Conservation (phyloP, 768 basidiomycete species). For the Suillus subluteus region DNA sequence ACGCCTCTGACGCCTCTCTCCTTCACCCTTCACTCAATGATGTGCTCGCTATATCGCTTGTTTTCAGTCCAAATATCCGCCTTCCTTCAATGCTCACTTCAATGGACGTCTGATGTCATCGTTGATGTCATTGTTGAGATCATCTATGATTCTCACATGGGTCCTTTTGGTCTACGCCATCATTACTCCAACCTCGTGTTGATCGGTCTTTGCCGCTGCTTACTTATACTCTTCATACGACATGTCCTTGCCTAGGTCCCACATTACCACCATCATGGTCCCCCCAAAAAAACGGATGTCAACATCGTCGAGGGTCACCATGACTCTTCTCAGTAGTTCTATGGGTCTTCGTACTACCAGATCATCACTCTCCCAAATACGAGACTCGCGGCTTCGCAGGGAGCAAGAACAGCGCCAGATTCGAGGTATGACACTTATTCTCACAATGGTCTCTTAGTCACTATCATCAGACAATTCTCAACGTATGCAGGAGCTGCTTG, state of each 20-base stretch:
- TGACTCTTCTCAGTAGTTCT: not conserved
- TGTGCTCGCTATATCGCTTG: no score
- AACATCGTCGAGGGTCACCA: not conserved
- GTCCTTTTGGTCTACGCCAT: no score
- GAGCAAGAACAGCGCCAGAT: constrained; percentile 1
- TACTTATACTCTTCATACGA: not conserved
- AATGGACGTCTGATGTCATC: no score
- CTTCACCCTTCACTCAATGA: no score
- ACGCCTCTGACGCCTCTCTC: no score
- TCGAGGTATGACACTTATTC: not conserved
- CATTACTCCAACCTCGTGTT: not conserved
- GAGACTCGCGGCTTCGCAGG: not conserved
- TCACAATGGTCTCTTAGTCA: not conserved
- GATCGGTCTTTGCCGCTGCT: not conserved
- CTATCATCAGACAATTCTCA: no score
- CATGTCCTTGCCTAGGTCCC: not conserved
- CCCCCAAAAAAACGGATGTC: not conserved
- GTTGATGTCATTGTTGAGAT: no score
- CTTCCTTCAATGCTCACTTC: no score
- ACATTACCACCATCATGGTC: not conserved
- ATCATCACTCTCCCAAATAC: not conserved
- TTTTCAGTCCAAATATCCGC: no score
- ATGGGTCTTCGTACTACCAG: not conserved
- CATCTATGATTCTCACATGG: no score
- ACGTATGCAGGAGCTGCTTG: not conserved